These are phyloP conservation scores for Elaeagnus macrophylla DNA, from an alignment of 306 rosid genomes.

Conservation along the genomic window DNA sequence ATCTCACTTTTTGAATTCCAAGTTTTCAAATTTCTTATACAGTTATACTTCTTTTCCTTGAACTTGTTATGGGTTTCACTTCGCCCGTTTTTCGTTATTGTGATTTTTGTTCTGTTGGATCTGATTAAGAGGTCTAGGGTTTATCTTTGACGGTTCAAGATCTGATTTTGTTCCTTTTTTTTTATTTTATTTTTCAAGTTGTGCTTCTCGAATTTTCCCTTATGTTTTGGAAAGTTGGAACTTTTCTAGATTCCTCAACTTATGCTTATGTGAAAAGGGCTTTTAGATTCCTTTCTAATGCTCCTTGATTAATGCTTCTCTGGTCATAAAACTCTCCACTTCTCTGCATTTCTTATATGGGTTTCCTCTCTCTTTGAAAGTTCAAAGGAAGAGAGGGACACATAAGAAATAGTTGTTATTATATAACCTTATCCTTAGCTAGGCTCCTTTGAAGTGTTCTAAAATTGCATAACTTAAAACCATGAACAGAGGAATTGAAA, in stretches of 20 bases:
- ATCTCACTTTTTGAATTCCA: not conserved
- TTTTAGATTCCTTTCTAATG: slow-evolving; percentile 35
- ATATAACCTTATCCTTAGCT: not conserved
- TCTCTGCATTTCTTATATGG: slow-evolving; percentile 38
- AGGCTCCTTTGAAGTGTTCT: slow-evolving; percentile 18
- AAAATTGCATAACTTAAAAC: not conserved
- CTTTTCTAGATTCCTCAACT: slow-evolving; percentile 38
- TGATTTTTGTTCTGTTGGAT: slow-evolving; percentile 1
- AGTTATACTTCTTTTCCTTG: not conserved
- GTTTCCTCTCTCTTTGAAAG: slow-evolving; percentile 1
- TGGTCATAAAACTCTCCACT: slow-evolving; percentile 24
- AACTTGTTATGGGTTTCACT: slow-evolving; percentile 25
- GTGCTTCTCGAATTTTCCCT: too few relatives aligned
- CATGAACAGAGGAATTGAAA: slow-evolving; percentile 54
- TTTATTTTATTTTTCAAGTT: too few relatives aligned
- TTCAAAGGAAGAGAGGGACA: too few relatives aligned
- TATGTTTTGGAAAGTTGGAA: too few relatives aligned
- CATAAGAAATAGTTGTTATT: too few relatives aligned
- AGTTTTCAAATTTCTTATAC: not conserved
- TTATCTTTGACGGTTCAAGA: slow-evolving; percentile 14
- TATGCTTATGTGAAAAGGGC: slow-evolving; percentile 30
- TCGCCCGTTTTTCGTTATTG: not conserved
- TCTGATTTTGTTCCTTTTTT: too few relatives aligned
- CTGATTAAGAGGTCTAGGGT: slow-evolving; percentile 33
- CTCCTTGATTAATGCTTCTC: slow-evolving; percentile 26